Conservation (phyloP, 78 protist species). For the Bigelowiella natans region DNA sequence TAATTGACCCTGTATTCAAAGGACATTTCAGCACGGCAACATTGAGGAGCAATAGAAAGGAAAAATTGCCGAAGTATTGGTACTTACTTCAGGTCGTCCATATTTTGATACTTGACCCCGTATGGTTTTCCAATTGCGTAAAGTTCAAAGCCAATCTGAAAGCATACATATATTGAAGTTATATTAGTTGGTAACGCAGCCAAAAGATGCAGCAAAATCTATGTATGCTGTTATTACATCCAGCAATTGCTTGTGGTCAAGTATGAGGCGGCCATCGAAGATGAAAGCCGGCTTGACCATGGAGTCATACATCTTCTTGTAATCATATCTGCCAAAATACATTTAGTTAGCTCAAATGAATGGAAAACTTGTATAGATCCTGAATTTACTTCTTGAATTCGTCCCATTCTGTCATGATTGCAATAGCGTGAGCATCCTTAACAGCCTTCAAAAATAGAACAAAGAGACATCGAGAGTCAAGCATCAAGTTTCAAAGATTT, state of each 20-base stretch:
- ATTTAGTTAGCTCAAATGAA: too few relatives aligned
- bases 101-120: neutral
- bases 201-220: neutral
- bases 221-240: neutral
- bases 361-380: too few relatives aligned
- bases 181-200: neutral
- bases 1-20: too few relatives aligned
- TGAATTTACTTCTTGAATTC: slow-evolving; percentile 67
- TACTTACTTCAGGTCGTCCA: neutral
- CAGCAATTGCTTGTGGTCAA: neutral
- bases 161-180: neutral
- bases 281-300: slow-evolving; percentile 18
- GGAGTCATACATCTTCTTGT: neutral
- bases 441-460: too few relatives aligned
- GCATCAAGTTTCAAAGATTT: too few relatives aligned
- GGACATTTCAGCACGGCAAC: too few relatives aligned
- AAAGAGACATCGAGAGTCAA: too few relatives aligned
- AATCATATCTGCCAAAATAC: too few relatives aligned
- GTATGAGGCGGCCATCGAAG: neutral
- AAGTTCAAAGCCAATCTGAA: neutral
- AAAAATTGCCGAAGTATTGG: too few relatives aligned
- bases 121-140: neutral
- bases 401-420: slow-evolving; percentile 88
- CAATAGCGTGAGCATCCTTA: slow-evolving; percentile 70
- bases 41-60: too few relatives aligned